A percentile compares a stretch with the other conserved stretches of the same genome.
phyloP scores from a whole-genome alignment of 106 monocot species.

The Cymbidium sinense region DNA sequence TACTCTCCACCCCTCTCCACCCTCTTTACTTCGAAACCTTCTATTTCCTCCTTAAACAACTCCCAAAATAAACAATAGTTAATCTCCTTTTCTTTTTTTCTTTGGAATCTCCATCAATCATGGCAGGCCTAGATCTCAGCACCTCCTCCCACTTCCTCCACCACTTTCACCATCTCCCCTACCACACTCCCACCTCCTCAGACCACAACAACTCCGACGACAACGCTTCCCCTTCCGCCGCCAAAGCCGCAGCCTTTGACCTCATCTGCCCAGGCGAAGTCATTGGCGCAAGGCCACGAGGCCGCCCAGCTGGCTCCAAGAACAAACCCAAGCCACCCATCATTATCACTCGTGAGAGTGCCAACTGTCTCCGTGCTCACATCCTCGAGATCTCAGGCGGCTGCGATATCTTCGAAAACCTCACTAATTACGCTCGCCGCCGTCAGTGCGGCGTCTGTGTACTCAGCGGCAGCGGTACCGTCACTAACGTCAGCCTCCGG shows the following conservation, averaged over 20 bases:
- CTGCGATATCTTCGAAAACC: conserved; percentile 10
- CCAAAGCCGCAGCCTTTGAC: neutral
- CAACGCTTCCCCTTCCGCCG: neutral
- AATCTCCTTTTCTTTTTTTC: neutral
- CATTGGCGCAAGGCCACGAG: neutral
- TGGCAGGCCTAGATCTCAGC: conserved; percentile 9
- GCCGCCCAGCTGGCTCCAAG: conserved; percentile 6
- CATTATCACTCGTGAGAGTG: conserved; percentile 13
- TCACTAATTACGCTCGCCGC: conserved; percentile 2
- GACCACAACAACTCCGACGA: neutral
- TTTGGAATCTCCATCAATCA: neutral
- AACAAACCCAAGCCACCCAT: conserved; percentile 12
- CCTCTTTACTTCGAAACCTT: neutral
- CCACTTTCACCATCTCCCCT: conserved; percentile 9
- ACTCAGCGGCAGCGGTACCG: conserved; percentile 7
- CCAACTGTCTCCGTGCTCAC: conserved; percentile 12
- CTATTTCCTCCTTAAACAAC: no score
- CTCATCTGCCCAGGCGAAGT: neutral
- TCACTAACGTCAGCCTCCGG: conserved; percentile 9
- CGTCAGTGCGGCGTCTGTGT: conserved; percentile 14
- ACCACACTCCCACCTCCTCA: neutral
- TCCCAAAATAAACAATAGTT: no score
- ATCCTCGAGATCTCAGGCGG: conserved; percentile 12
- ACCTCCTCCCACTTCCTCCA: conserved; percentile 9
- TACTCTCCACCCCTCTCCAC: no score